Conservation (phyloP, 2,329 filamentous ascomycete species). For the Diplodia intermedia region DNA sequence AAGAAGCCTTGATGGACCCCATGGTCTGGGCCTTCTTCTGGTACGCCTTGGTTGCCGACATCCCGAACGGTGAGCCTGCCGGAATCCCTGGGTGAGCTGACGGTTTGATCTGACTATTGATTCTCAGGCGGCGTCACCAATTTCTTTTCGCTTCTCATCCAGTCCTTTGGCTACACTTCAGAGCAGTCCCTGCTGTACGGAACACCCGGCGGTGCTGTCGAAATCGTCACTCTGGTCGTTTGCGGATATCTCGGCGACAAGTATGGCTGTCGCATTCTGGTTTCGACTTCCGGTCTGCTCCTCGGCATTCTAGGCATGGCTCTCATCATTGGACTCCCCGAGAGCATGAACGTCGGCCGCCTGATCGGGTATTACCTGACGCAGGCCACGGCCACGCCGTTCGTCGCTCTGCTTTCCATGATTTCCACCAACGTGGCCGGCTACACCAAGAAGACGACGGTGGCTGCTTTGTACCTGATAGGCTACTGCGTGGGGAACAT, state of each 20-base stretch:
- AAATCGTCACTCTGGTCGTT: constrained; percentile 64
- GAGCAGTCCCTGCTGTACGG: constrained; percentile 70
- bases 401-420: constrained; percentile 68
- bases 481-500: constrained; percentile 57
- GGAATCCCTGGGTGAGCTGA: background rate
- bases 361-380: constrained; percentile 72
- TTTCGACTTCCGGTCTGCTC: constrained; percentile 60
- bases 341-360: constrained; percentile 63
- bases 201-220: constrained; percentile 69
- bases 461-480: constrained; percentile 58
- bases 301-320: constrained; percentile 66
- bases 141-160: constrained; percentile 68
- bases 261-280: constrained; percentile 63
- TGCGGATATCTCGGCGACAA: constrained; percentile 65
- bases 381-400: constrained; percentile 65
- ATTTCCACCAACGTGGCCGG: constrained; percentile 68
- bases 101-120: background rate
- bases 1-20: constrained; percentile 61
- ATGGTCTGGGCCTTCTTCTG: constrained; percentile 66
- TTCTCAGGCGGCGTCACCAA: constrained; percentile 59
- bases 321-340: constrained; percentile 68
- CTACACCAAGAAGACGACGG: constrained; percentile 66
- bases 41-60: constrained; percentile 63
- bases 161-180: constrained; percentile 68
- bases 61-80: constrained; percentile 58